These are phyloP conservation scores for Trichosporon asahii DNA, from an alignment of 1,284 basidiomycete species.

Conservation along the genomic window DNA sequence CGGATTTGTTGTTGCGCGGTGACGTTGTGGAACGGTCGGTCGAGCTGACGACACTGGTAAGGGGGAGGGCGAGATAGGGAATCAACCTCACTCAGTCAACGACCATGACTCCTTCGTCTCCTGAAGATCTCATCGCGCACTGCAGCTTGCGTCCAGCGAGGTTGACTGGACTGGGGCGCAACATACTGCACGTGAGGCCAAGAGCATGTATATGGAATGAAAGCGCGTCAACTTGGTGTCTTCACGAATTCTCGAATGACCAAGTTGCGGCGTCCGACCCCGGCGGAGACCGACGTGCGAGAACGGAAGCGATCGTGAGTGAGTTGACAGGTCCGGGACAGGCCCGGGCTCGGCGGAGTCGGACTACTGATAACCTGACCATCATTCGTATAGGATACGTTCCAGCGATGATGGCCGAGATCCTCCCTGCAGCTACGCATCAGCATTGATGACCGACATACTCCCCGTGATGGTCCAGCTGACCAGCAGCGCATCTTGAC, in stretches of 20 bases:
- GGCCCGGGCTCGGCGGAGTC: neutral
- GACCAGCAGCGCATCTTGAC: neutral
- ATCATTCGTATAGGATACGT: neutral
- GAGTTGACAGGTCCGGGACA: neutral
- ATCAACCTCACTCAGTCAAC: neutral
- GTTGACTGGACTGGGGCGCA: neutral
- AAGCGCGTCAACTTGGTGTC: no score
- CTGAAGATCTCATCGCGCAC: neutral
- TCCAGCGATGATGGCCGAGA: neutral
- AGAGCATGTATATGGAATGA: neutral
- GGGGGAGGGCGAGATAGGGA: neutral
- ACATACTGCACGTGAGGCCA: neutral
- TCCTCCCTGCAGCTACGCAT: neutral
- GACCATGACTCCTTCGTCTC: neutral
- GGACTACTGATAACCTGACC: no score
- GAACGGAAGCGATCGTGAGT: neutral
- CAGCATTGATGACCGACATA: no score
- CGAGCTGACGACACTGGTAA: neutral
- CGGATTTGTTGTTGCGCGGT: constrained; percentile 9
- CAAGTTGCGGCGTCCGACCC: no score
- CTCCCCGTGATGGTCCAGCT: neutral
- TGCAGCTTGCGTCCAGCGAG: neutral
- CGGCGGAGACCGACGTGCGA: neutral
- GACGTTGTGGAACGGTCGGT: neutral
- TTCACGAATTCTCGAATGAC: no score